Base-by-base conservation (phyloP, 2,329 filamentous ascomycete species). In the Leptographium radiaticola region DNA sequence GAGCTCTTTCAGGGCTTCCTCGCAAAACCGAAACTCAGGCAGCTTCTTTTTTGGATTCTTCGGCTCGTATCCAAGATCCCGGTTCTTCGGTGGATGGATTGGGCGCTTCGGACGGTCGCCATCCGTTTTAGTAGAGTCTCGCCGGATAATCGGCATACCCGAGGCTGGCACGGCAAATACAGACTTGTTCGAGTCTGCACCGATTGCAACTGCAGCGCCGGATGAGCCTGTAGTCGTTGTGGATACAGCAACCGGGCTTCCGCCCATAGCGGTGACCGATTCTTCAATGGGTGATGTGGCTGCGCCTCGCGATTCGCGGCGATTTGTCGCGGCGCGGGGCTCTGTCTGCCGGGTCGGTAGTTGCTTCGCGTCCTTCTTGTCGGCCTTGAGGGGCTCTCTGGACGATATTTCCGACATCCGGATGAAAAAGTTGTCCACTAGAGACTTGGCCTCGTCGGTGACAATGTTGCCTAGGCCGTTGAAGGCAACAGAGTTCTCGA, bases 41-140 rank as follows among this genome's bases (percentile, higher is more conserved):
- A 89, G 84, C 58, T 86, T 83, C 81, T 95, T 90, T 73, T 94
- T 94, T 12, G 89, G 87, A 65, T 89, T 88, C 58, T 85, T 83
- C 18, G 79, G 78, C 18, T 84, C 80, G 65, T 96, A 97, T 9
- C 90, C 86, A n/a, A 96, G 76, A 64, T 97, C 93, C 60, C 91
- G 90, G 57, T 84, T 82, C 64, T 91, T 90, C 0, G 93, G 89
- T 10, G 90, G 87, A 62, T 95, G 89, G 53, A 97, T 95, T 15
- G 91, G 89, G 53, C 93, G 85, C 74, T 96, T 96, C 12, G 91
- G 90, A 51, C 93, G 81, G 59, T 82, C 79, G 54, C 84, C 86
- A 60, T 89, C 87, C 6, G 79, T 77, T 55, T 84, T 85, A 7
- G 82, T 84, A 1, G 88, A 95, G 62, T 94, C 89, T 20, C 91